Base-by-base conservation (phyloP, 2,329 filamentous ascomycete species). In the Diaporthe velutina region DNA sequence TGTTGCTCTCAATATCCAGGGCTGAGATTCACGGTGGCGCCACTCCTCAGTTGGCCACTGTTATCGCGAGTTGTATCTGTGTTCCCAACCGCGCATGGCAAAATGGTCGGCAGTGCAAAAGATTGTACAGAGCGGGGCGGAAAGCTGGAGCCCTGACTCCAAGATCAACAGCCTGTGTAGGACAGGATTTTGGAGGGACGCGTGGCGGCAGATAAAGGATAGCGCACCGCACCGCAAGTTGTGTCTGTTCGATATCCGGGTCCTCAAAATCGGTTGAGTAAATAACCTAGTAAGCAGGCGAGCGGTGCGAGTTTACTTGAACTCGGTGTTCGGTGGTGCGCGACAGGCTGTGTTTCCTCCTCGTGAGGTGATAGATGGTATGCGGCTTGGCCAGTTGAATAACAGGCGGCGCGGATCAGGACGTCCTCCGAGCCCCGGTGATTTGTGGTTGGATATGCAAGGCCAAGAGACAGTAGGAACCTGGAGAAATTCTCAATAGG, bases 401-500 rank as follows among this genome's bases (percentile, higher is more conserved):
- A 30, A 61, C 70, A 42, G 70, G 70, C 57, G 33, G 25, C 57
- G 57, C 40, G 25, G 60, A 50, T 48, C 38, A 45, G 42, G 40
- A 50, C 9, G n/a, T 22, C 70, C n/a, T 64, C 50, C 25, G 25
- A 45, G 45, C 35, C 22, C 57, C 45, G 57, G 50, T 13, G 57
- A 48, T n/a, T 35, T 22, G 25, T 40, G 61, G 54, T 35, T 64
- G 42, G 52, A 52, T 66, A 45, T 70, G 71, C 64, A 73, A 60
- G 60, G 60, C 52, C 73, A 60, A 50, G 73, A 48, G 48, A 50
- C 35, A 75, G 73, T 72, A 75, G 70, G 52, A 61, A 52, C 48
- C 66, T 70, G 73, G 70, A 73, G 48, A 73, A 75, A 73, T 70
- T 71, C 70, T 58, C 66, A 66, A 74, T 73, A 70, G 64, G 70